Percentiles rank a stretch among this genome's conserved stretches.
These are phyloP conservation scores for Vaccinium myrtillus DNA, from an alignment of 148 eudicot genomes.

Conservation along the genomic window DNA sequence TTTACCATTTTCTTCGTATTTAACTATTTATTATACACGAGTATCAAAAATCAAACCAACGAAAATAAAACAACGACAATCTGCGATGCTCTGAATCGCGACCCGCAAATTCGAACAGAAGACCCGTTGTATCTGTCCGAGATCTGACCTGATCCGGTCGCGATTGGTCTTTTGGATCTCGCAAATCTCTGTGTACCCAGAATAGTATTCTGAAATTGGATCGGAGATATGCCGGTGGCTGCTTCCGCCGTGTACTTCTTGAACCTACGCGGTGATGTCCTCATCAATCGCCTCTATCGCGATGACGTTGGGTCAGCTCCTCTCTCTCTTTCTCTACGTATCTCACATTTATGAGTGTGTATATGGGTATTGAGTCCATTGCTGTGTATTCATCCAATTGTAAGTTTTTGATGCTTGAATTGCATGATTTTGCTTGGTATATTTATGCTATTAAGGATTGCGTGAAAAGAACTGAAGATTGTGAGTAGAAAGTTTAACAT, in stretches of 20 bases:
- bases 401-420: too few relatives aligned
- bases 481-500: neutral
- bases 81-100: constrained; percentile 21
- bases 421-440: neutral
- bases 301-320: constrained; percentile 83
- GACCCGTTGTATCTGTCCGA: constrained; percentile 1
- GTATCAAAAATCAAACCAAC: too few relatives aligned
- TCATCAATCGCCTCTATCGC: constrained; percentile 97
- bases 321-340: neutral
- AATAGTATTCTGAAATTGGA: constrained; percentile 16
- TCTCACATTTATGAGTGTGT: neutral
- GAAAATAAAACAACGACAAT: neutral
- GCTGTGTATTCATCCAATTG: neutral
- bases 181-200: neutral
- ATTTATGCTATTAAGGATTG: neutral
- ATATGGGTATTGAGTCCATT: neutral
- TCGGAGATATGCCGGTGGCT: constrained; percentile 83
- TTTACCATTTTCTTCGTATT: neutral
- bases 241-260: constrained; percentile 94
- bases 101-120: constrained; percentile 20
- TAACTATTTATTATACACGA: neutral
- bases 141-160: constrained; percentile 20
- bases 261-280: constrained; percentile 99
- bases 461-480: neutral
- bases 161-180: constrained; percentile 8